Evolutionary conservation across 1,284 basidiomycete species (phyloP).

Genomic region (Anthracocystis walkeri): DNA sequence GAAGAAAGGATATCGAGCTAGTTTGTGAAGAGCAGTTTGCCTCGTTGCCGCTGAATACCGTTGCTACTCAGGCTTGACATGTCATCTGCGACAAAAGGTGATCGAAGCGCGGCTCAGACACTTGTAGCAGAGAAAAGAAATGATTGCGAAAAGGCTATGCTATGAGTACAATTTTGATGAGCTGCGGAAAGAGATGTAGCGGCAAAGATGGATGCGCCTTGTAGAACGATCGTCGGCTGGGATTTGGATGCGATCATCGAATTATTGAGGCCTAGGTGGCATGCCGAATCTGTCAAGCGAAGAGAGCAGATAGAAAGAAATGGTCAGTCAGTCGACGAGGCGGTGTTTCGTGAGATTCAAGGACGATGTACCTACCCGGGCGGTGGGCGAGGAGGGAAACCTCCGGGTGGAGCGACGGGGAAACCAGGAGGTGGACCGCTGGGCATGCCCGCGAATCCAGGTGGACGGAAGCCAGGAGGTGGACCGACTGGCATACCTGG

Average conservation of each 20-base stretch:
- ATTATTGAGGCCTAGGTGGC: constrained; percentile 49
- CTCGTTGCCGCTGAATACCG: no score
- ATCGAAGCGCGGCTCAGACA: not conserved
- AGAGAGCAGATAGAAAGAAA: not conserved
- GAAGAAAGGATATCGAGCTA: no score
- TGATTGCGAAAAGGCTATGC: constrained; percentile 12
- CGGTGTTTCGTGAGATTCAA: no score
- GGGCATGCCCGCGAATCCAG: constrained; percentile 54
- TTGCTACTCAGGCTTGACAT: not conserved
- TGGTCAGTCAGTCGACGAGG: constrained; percentile 3
- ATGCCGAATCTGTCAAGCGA: constrained; percentile 34
- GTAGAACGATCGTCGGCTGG: not conserved
- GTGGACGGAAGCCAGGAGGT: constrained; percentile 65
- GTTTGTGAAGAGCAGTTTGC: not conserved
- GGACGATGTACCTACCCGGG: constrained; percentile 28
- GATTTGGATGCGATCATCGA: not conserved
- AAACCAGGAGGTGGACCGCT: constrained; percentile 47
- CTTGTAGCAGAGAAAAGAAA: not conserved
- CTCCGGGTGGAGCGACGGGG: constrained; percentile 36
- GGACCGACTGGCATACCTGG: constrained; percentile 61
- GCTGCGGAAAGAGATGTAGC: no score
- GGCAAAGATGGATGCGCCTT: no score
- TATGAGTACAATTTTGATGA: constrained; percentile 26
- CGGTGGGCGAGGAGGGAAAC: constrained; percentile 43
- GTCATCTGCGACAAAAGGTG: not conserved